Base-by-base conservation (phyloP, 1,284 basidiomycete species). In the Erythrobasidium hasegawianum region DNA sequence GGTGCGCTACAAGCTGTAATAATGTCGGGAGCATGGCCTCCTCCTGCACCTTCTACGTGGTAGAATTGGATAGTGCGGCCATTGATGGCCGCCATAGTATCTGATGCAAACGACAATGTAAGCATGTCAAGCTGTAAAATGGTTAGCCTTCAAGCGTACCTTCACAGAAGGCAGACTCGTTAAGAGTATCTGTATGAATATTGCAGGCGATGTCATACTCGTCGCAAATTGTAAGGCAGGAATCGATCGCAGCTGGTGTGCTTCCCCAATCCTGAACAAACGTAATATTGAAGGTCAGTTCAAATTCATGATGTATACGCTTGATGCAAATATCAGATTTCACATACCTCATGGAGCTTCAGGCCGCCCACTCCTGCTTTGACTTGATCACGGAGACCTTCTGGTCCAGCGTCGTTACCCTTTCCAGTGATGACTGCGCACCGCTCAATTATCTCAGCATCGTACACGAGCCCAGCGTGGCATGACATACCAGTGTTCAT, bases 1-100 rank as follows among this genome's bases (percentile, higher is more conserved):
- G 86, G 79, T 38, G 87, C 84, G 43, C 89, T 91, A 71, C 92
- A 95, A 22, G 97, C 94, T 14, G 91, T 87, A 75, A 99, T 96
- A 77, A 98, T 97, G 75, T 98, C 96, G 0, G 96, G 96, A 1
- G 95, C 95, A 76, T 97, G 95, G 2, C 96, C 95, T 24, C 95
- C 95, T 29, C 68, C 68, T n/a, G 92, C 92, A 49, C 93, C 93
- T 80, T 96, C 93, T 0, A 86, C 92, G 75, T 97, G 93, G 76
- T 96, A 97, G n/a, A 94, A 96, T 76, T 98, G 95, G 68, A 99
- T 97, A 0, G 93, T 95, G 22, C 94, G 85, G 1, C 85, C 86
- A 33, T 87, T 89, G 78, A 98, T 92, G 0, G 96, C 94, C 11
- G 83, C 85, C 62, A 98, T 88, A 0, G 96, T 97, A 69, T 83